Evolutionary conservation across 2,329 filamentous ascomycete species (phyloP).

Genomic region (Chaetomiaceae sp.): DNA sequence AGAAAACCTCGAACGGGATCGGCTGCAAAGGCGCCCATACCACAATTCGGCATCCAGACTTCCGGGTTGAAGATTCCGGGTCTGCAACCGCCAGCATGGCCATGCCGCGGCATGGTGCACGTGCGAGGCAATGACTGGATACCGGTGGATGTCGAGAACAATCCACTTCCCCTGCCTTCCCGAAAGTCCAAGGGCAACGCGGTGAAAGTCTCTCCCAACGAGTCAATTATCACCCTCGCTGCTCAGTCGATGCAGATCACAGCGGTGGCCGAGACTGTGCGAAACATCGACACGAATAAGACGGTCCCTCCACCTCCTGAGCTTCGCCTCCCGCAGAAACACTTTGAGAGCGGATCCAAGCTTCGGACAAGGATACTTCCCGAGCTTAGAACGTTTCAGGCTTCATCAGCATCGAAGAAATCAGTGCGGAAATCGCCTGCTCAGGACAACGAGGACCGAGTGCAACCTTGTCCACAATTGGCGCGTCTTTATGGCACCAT

Average conservation of each 20-base stretch:
- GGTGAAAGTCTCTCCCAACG: conserved; percentile 34
- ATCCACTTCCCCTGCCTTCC: conserved; percentile 14
- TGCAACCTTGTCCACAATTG: conserved; percentile 44
- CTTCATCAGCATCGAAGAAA: conserved; percentile 4
- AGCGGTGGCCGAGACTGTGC: conserved; percentile 29
- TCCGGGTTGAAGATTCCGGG: conserved; percentile 56
- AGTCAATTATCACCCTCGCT: conserved; percentile 38
- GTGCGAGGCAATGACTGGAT: conserved; percentile 42
- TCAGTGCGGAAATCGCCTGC: background rate
- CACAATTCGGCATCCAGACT: conserved; percentile 41
- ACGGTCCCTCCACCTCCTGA: conserved; percentile 41
- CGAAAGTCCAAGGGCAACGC: conserved; percentile 48
- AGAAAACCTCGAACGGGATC: conserved; percentile 32
- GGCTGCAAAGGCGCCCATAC: conserved; percentile 27
- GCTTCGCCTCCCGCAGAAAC: conserved; percentile 48
- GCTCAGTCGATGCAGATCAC: conserved; percentile 36
- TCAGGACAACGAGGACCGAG: background rate
- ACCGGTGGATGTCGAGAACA: background rate
- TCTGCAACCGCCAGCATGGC: conserved; percentile 64
- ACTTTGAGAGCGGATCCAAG: conserved; percentile 52
- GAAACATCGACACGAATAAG: conserved; percentile 32
- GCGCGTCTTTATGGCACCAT: conserved; percentile 53
- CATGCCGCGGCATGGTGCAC: conserved; percentile 57
- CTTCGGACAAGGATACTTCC: conserved; percentile 44
- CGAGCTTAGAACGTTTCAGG: conserved; percentile 34